Conservation (phyloP, 148 eudicot species). For the Rhododendron kiyosumense region DNA sequence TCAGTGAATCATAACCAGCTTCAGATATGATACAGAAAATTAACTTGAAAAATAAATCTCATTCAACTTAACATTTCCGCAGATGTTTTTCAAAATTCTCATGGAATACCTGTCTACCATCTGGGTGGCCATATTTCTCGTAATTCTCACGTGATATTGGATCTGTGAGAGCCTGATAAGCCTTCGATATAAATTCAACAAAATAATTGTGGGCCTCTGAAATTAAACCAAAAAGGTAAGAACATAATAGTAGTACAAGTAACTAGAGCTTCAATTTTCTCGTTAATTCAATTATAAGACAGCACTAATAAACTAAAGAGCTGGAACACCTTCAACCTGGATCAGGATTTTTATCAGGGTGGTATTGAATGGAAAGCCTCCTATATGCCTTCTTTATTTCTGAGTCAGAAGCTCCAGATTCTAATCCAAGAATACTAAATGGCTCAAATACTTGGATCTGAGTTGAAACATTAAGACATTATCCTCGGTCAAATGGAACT, state of each 20-base stretch:
- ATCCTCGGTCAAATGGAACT: background rate
- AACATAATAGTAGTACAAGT: slow-evolving; percentile 3
- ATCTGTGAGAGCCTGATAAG: slow-evolving; percentile 94
- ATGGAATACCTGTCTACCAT: slow-evolving; percentile 83
- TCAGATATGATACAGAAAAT: background rate
- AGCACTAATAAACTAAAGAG: background rate
- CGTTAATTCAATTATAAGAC: background rate
- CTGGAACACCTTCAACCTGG: slow-evolving; percentile 61
- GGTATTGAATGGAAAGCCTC: slow-evolving; percentile 84
- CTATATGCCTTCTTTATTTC: slow-evolving; percentile 93
- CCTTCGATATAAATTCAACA: slow-evolving; percentile 87
- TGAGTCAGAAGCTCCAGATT: slow-evolving; percentile 81
- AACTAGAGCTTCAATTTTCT: background rate
- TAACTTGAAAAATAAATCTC: background rate
- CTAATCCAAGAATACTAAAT: slow-evolving; percentile 82
- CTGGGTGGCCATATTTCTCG: slow-evolving; percentile 99
- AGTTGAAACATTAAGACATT: background rate
- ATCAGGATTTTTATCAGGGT: slow-evolving; percentile 99
- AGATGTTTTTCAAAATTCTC: background rate
- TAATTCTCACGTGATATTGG: slow-evolving; percentile 87
- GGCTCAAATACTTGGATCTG: slow-evolving; percentile 91
- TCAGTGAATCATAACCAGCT: slow-evolving; percentile 12
- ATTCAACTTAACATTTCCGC: background rate
- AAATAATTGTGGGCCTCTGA: slow-evolving; percentile 86
- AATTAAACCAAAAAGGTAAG: slow-evolving; percentile 7